phyloP scores from a whole-genome alignment of 192 early-diverging fungal species.

The Entomortierella chlamydospora region DNA sequence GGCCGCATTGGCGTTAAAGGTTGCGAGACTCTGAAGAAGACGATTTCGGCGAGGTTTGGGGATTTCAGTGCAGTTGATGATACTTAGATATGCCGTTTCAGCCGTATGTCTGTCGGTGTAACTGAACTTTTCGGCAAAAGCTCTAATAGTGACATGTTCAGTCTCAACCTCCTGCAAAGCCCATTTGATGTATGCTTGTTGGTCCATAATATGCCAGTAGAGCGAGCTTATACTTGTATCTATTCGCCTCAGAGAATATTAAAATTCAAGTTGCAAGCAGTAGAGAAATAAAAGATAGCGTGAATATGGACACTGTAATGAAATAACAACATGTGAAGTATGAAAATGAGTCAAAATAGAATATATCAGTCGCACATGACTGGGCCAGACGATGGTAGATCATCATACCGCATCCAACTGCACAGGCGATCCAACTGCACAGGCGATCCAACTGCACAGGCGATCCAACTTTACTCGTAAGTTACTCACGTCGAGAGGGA shows the following conservation, averaged over 20 bases:
- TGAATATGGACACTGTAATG: too few species aligned
- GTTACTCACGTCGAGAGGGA: slow-evolving; percentile 16
- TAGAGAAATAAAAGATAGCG: too few species aligned
- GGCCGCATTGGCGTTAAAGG: slow-evolving; percentile 8
- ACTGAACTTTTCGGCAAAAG: slow-evolving; percentile 18
- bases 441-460: too few species aligned
- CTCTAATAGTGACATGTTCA: slow-evolving; percentile 11
- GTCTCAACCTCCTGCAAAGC: background rate
- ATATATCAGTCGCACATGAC: slow-evolving; percentile 12
- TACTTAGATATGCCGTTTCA: background rate
- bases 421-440: slow-evolving; percentile 17
- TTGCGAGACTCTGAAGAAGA: slow-evolving; percentile 2
- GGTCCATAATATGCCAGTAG: background rate
- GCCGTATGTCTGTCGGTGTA: slow-evolving; percentile 12
- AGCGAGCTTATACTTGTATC: background rate
- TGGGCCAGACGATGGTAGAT: slow-evolving; percentile 22
- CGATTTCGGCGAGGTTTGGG: slow-evolving; percentile 7
- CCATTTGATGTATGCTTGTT: slow-evolving; percentile 15
- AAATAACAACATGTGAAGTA: background rate
- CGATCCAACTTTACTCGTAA: slow-evolving; percentile 4
- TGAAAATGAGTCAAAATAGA: background rate
- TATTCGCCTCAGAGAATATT: slow-evolving; percentile 1
- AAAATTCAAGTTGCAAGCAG: slow-evolving; percentile 1
- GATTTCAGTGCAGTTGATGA: slow-evolving; percentile 15
- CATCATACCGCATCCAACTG: slow-evolving; percentile 24